A percentile compares a stretch with the other conserved stretches of the same genome.
These are phyloP conservation scores for Spencermartinsiella europaea DNA, from an alignment of 805 yeast species.

Conservation along the genomic window DNA sequence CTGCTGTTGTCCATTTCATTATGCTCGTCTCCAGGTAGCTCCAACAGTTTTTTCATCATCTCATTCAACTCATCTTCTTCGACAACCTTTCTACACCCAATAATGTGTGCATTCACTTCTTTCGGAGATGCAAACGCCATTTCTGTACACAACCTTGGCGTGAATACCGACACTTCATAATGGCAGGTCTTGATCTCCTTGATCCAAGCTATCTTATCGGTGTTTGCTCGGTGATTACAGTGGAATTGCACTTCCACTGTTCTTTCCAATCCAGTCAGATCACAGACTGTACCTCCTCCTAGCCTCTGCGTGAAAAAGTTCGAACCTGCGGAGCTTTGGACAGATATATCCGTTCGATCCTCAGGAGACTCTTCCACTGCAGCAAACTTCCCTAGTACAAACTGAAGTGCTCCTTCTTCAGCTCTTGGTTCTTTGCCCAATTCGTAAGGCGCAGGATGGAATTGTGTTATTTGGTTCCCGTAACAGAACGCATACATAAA, in stretches of 20 bases:
- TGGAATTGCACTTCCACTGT: slow-evolving; percentile 50
- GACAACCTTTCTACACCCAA: slow-evolving; percentile 20
- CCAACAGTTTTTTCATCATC: not conserved
- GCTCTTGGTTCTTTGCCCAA: slow-evolving; percentile 15
- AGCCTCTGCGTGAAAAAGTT: slow-evolving; percentile 35
- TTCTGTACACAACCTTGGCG: slow-evolving; percentile 47
- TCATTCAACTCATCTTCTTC: slow-evolving; percentile 7
- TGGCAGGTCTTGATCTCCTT: slow-evolving; percentile 54
- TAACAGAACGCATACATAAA: slow-evolving; percentile 52
- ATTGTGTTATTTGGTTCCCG: slow-evolving; percentile 46
- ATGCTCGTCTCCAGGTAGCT: not conserved
- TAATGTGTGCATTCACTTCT: slow-evolving; percentile 24
- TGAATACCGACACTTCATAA: slow-evolving; percentile 46
- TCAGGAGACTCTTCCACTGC: slow-evolving; percentile 1
- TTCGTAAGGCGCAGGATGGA: slow-evolving; percentile 30
- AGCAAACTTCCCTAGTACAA: slow-evolving; percentile 29
- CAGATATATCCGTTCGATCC: slow-evolving; percentile 5
- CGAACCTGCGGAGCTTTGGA: not conserved
- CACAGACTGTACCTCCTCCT: slow-evolving; percentile 54
- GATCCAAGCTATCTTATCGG: slow-evolving; percentile 35
- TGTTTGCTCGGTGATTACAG: slow-evolving; percentile 41
- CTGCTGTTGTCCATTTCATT: not conserved
- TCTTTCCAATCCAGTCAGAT: slow-evolving; percentile 49
- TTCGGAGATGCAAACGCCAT: slow-evolving; percentile 31
- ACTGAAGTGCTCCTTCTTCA: slow-evolving; percentile 25